These are phyloP conservation scores for Lasiosphaeriaceae sp. DNA, from an alignment of 495 filamentous ascomycete species.

Conservation along the genomic window DNA sequence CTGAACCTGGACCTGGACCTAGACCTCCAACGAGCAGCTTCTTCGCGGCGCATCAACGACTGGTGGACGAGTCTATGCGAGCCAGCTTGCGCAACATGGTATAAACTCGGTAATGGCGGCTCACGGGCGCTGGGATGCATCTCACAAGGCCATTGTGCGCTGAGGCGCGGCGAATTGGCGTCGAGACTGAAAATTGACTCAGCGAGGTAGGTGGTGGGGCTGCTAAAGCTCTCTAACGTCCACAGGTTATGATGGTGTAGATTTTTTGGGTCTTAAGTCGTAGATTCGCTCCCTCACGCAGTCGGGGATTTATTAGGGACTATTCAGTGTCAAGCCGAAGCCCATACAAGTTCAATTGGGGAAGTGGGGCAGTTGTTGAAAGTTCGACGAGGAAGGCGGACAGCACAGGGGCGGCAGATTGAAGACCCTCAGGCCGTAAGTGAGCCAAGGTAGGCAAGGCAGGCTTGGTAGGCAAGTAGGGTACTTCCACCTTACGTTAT, in stretches of 20 bases:
- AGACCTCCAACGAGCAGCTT: constrained; percentile 1
- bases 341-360: constrained; percentile 9
- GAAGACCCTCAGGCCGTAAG: background rate
- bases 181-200: background rate
- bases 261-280: constrained; percentile 10
- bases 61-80: constrained; percentile 7
- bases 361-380: constrained; percentile 9
- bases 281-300: background rate
- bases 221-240: too few species aligned
- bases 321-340: background rate
- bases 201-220: background rate
- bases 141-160: constrained; percentile 28
- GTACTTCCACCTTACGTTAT: background rate
- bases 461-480: background rate
- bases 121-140: constrained; percentile 26
- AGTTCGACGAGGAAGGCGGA: background rate
- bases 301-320: constrained; percentile 6
- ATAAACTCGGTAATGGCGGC: constrained; percentile 13
- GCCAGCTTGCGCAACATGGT: constrained; percentile 31
- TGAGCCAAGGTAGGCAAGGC: too few species aligned
- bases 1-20: constrained; percentile 5
- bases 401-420: background rate
- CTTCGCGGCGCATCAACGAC: constrained; percentile 30
- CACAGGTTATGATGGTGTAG: constrained; percentile 2
- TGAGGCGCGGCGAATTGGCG: constrained; percentile 6